Conservation (phyloP, 768 basidiomycete genomes). For the Boletus coccyginus region DNA sequence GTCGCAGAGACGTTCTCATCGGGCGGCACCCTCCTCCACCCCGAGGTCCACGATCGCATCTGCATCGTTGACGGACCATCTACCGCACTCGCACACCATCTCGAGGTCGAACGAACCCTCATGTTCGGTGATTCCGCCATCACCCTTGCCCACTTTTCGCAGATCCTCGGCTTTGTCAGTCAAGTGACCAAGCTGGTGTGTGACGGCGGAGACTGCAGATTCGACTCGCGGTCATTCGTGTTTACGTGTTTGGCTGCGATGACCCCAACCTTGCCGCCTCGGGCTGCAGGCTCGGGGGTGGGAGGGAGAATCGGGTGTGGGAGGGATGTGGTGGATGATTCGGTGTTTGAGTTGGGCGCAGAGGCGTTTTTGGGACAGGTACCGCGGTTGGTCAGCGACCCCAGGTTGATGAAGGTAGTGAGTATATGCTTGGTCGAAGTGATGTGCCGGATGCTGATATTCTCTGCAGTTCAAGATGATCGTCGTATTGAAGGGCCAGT, state of each 20-base stretch:
- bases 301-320: not conserved
- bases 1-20: not conserved
- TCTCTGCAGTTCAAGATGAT: not conserved
- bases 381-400: not conserved
- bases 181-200: not conserved
- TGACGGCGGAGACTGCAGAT: constrained; percentile 3
- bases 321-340: not conserved
- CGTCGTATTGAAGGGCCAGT: not conserved
- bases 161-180: constrained; percentile 10
- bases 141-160: constrained; percentile 1
- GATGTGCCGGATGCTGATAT: not conserved
- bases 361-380: constrained; percentile 7
- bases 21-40: not conserved
- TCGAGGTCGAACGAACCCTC: constrained; percentile 8
- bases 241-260: constrained; percentile 9
- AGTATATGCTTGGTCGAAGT: not conserved
- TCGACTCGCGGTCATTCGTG: constrained; percentile 12
- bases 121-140: not conserved
- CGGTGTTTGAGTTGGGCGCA: constrained; percentile 9
- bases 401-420: not conserved
- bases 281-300: not conserved
- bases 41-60: constrained; percentile 10
- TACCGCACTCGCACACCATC: not conserved
- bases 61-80: not conserved
- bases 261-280: constrained; percentile 2